phyloP scores from a whole-genome alignment of 495 filamentous ascomycete genomes.

The Terfezia claveryi region DNA sequence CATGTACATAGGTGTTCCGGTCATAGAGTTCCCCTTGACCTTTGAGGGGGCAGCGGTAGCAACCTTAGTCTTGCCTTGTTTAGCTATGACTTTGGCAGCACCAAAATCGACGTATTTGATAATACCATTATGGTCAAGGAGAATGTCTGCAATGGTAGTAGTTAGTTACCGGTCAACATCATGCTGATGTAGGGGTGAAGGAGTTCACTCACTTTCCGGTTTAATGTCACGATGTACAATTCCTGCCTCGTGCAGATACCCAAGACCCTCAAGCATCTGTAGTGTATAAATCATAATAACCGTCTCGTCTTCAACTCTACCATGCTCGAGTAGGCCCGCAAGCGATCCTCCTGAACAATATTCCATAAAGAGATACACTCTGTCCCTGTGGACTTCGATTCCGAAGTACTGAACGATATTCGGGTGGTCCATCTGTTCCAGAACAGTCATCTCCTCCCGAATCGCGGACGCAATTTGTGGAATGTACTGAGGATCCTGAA shows the following conservation, averaged over 20 bases:
- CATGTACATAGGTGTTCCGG: conserved; percentile 99
- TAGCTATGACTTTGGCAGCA: conserved; percentile 88
- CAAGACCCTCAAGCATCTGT: conserved; percentile 85
- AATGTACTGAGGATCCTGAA: conserved; percentile 91
- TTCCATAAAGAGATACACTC: conserved; percentile 99
- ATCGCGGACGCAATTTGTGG: conserved; percentile 84
- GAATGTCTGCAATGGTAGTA: conserved; percentile 41
- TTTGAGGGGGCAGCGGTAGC: conserved; percentile 32
- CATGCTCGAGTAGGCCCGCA: conserved; percentile 78
- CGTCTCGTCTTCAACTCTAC: conserved; percentile 91
- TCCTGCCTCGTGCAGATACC: conserved; percentile 70
- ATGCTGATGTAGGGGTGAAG: neutral
- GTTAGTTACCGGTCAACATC: neutral
- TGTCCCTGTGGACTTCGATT: conserved; percentile 93
- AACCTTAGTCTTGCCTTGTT: conserved; percentile 70
- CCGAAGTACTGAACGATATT: conserved; percentile 96
- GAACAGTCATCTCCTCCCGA: conserved; percentile 86
- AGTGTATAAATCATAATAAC: conserved; percentile 95
- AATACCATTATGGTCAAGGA: conserved; percentile 90
- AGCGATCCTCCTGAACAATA: conserved; percentile 90
- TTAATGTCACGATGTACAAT: conserved; percentile 98
- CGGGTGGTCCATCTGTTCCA: conserved; percentile 86
- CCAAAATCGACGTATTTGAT: conserved; percentile 99
- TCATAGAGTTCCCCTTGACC: conserved; percentile 69
- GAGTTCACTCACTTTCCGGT: conserved; percentile 54